Base-by-base conservation (phyloP, 2,329 filamentous ascomycete species). In the Fusarium duplospermum region DNA sequence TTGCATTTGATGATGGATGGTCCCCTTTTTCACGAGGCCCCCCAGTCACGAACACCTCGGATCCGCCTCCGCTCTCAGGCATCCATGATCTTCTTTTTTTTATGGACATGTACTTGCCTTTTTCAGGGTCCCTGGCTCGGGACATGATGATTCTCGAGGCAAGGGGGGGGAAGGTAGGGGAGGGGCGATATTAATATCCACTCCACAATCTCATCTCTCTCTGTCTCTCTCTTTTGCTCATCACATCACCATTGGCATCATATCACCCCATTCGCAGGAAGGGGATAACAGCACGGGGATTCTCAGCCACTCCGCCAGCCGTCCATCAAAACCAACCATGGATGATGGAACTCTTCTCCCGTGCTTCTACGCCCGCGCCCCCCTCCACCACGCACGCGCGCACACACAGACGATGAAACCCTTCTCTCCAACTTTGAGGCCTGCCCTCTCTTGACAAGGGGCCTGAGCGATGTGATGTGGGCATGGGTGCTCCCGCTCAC, bases 1-100 rank as follows among this genome's bases (percentile, higher is more conserved):
- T 35, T 31, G 33, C 38, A n/a, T 40, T 40, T 40, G 20, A 40
- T 40, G 13, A 40, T 36, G 36, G 27, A 58, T 50, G 20, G 20
- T 33, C 54, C 31, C 20, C 22, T 24, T 24, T 24, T 59, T 58
- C 31, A 27, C 36, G 71, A 73, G 71, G 64, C 72, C 71, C 73
- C 70, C 74, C 62, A 31, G 68, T 70, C 65, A 72, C 62, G 74
- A 77, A 77, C 72, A 59, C 72, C 74, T 73, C 75, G 75, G 75
- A 77, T 75, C 72, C 74, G 69, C 73, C 50, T 70, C 71, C 69
- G 67, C 73, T 62, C 62, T 45, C 20, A 33, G 45, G 56, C 47
- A 11, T 31, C 31, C 24, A 42, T n/a, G n/a, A 42, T 38, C 42
- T 47, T 27, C 42, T 47, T 47, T 47, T 45, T 47, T 47, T 45